Evolutionary conservation across 352 stramenopile species (phyloP), one percentile per base, ranked within the genome.

Genomic region (Phytophthora sp.): DNA sequence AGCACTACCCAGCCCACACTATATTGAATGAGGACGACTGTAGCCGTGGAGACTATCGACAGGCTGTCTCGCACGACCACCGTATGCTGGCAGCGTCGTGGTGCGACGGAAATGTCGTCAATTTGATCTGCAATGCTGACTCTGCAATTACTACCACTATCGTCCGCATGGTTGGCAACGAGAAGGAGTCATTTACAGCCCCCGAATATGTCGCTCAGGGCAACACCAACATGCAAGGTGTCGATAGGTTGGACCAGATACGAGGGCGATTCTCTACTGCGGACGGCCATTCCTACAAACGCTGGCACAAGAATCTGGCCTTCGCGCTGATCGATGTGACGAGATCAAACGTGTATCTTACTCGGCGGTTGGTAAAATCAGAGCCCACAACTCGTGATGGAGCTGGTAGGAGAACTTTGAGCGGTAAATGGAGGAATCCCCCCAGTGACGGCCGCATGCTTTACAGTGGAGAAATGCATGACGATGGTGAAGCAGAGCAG

Each of bases 361-460:
- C 1, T 12, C 12, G 35, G 20, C n/a, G 3, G 23, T 45, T 41
- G 2, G 35, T 26, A 45, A n/a, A n/a, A n/a, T n/a, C n/a, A n/a
- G n/a, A n/a, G n/a, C n/a, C n/a, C n/a, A n/a, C n/a, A n/a, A n/a
- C n/a, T n/a, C n/a, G n/a, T n/a, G n/a, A n/a, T n/a, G n/a, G n/a
- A n/a, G n/a, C n/a, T n/a, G n/a, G n/a, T n/a, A n/a, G 49, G 18
- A 30, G 49, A 55, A 15, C 49, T 31, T 31, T 11, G 27, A 57
- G 27, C n/a, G 50, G 50, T 5, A 21, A 57, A 38, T 36, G 50
- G 50, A 27, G 5, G 18, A 46, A 47, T 5, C 7, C 33, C 11
- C 50, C 50, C 21, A 47, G 35, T 16, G 50, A 57, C 20, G 35
- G 50, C 1, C 33, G 50, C 3, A 57, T 47, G 50, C 21, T 47